These are phyloP conservation scores for Mortierella sp. DNA, from an alignment of 371 early-diverging fungal genomes.

Conservation along the genomic window DNA sequence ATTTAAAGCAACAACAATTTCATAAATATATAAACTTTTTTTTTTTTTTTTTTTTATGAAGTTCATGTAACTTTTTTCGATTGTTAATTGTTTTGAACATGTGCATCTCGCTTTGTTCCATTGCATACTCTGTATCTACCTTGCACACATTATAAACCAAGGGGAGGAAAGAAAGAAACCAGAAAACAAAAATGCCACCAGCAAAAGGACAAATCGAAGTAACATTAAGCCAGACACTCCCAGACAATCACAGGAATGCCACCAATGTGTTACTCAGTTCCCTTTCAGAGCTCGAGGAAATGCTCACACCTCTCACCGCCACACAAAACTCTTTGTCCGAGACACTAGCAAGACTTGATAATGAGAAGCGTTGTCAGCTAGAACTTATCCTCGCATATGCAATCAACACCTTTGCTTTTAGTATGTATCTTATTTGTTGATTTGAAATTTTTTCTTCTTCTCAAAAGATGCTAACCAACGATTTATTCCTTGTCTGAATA, in stretches of 20 bases:
- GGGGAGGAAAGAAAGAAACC: background rate
- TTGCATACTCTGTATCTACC: background rate
- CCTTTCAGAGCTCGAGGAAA: constrained; percentile 55
- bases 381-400: constrained; percentile 66
- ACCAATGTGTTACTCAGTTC: constrained; percentile 36
- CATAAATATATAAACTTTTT: too few relatives aligned
- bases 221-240: constrained; percentile 17
- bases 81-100: too few relatives aligned
- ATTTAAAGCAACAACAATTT: too few relatives aligned
- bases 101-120: too few relatives aligned
- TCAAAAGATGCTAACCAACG: too few relatives aligned
- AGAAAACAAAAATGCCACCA: background rate
- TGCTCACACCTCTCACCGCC: constrained; percentile 64
- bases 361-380: constrained; percentile 64
- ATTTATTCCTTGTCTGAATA: constrained; percentile 11
- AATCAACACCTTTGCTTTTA: constrained; percentile 66
- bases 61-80: too few relatives aligned
- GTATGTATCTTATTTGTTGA: constrained; percentile 48
- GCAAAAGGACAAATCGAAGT: background rate
- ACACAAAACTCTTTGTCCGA: constrained; percentile 57
- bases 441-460: background rate
- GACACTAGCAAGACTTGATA: constrained; percentile 60
- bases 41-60: too few relatives aligned
- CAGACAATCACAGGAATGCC: constrained; percentile 46
- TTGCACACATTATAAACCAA: background rate